phyloP scores from a whole-genome alignment of 441 rosid genomes.

The Adansonia madagascariensis region DNA sequence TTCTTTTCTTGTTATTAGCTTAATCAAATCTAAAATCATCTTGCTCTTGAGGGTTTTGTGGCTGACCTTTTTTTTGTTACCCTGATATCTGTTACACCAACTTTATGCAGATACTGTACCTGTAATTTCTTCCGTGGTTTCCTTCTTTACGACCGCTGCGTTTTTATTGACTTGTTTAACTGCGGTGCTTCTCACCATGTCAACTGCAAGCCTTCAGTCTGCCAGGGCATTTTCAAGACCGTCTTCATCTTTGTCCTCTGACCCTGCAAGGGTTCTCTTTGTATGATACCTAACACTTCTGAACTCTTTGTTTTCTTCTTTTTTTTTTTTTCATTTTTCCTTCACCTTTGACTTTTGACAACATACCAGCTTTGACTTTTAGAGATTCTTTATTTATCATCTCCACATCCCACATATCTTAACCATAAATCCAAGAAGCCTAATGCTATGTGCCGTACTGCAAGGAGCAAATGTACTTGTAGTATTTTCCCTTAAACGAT shows the following conservation, averaged over 20 bases:
- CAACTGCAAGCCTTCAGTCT: slow-evolving; percentile 80
- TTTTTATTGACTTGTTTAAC: slow-evolving; percentile 61
- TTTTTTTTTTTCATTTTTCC: not conserved
- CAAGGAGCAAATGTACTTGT: not conserved
- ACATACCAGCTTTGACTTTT: not conserved
- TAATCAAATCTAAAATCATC: not conserved
- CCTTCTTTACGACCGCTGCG: slow-evolving; percentile 54
- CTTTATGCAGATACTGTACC: slow-evolving; percentile 69
- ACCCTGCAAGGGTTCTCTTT: slow-evolving; percentile 78
- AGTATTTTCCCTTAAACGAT: not conserved
- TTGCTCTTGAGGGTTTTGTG: not conserved
- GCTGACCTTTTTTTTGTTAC: slow-evolving; percentile 11
- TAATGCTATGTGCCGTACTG: not conserved
- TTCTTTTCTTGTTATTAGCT: slow-evolving; percentile 9
- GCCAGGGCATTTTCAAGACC: slow-evolving; percentile 65
- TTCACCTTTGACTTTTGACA: not conserved
- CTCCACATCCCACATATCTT: not conserved
- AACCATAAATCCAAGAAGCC: not conserved
- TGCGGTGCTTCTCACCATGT: slow-evolving; percentile 75
- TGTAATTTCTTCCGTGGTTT: slow-evolving; percentile 48
- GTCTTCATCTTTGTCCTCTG: slow-evolving; percentile 54
- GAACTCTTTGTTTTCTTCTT: not conserved
- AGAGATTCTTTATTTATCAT: not conserved
- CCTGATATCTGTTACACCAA: slow-evolving; percentile 27
- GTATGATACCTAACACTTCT: slow-evolving; percentile 48